Conservation (phyloP, 192 early-diverging fungal species). For the Coemansia sp. region DNA sequence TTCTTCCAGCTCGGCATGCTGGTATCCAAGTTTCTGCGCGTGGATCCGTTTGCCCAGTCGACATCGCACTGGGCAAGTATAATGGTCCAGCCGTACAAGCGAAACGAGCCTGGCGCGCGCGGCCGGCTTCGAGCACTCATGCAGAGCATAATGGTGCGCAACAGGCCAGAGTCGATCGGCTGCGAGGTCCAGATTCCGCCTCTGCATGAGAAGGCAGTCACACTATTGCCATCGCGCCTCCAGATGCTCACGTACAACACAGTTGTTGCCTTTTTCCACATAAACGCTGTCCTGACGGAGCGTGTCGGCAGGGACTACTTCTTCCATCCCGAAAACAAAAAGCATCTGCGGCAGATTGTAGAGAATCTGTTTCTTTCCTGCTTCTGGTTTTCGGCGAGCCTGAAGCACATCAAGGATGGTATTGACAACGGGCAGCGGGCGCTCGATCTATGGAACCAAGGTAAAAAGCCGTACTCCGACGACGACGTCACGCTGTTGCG, state of each 20-base stretch:
- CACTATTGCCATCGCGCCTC: constrained; percentile 28
- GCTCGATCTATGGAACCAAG: constrained; percentile 39
- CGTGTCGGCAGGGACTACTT: constrained; percentile 71
- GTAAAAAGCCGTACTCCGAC: constrained; percentile 35
- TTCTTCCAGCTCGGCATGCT: constrained; percentile 61
- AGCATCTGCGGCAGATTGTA: constrained; percentile 59
- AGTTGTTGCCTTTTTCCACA: constrained; percentile 61
- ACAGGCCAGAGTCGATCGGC: constrained; percentile 57
- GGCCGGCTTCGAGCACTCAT: constrained; percentile 58
- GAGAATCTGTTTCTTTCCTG: constrained; percentile 64
- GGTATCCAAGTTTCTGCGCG: constrained; percentile 58
- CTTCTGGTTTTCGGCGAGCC: constrained; percentile 63
- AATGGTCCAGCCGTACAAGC: constrained; percentile 59
- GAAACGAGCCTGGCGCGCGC: constrained; percentile 50
- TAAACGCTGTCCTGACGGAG: constrained; percentile 68
- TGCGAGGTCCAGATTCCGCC: constrained; percentile 66
- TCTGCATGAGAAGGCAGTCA: constrained; percentile 50
- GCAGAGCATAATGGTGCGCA: constrained; percentile 74
- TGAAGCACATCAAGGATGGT: constrained; percentile 37
- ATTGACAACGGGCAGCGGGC: constrained; percentile 34
- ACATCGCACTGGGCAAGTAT: constrained; percentile 51
- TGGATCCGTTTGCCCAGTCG: constrained; percentile 63
- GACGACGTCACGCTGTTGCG: constrained; percentile 29
- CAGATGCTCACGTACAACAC: constrained; percentile 50
- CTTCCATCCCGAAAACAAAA: constrained; percentile 64